These are phyloP conservation scores for Noccaea caerulescens DNA, from an alignment of 345 rosid genomes.

Conservation along the genomic window DNA sequence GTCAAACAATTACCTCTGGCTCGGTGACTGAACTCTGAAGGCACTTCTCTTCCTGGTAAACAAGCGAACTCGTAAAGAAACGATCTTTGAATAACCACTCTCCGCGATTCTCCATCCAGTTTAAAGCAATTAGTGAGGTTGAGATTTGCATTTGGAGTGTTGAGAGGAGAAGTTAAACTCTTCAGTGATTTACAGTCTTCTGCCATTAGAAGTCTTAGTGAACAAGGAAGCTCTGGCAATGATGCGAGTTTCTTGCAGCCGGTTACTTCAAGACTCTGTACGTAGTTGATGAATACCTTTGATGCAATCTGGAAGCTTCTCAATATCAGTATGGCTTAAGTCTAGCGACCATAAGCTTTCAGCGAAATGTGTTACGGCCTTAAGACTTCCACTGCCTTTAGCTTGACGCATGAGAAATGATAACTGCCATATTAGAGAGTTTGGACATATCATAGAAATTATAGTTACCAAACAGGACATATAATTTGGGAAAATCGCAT, in stretches of 20 bases:
- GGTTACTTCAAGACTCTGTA: neutral
- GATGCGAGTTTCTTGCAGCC: neutral
- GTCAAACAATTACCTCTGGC: neutral
- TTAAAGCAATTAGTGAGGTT: neutral
- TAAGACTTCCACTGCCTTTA: neutral
- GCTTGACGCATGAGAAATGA: no score
- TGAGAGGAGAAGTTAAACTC: neutral
- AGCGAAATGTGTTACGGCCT: neutral
- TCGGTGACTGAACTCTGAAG: neutral
- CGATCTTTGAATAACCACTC: neutral
- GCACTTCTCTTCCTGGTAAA: slow-evolving; percentile 2
- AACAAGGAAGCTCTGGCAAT: neutral
- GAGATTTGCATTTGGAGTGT: neutral
- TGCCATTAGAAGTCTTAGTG: neutral
- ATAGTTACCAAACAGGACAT: no score
- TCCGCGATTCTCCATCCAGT: neutral
- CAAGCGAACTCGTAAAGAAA: neutral
- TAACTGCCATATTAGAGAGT: no score
- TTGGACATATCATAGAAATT: no score
- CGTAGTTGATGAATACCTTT: neutral
- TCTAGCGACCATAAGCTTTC: neutral
- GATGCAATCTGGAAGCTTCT: neutral
- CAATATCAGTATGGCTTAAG: neutral
- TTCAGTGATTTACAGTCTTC: neutral
- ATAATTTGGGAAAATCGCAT: no score